These are phyloP conservation scores for Penicillium turbatum DNA, from an alignment of 495 filamentous ascomycete species.

Conservation along the genomic window DNA sequence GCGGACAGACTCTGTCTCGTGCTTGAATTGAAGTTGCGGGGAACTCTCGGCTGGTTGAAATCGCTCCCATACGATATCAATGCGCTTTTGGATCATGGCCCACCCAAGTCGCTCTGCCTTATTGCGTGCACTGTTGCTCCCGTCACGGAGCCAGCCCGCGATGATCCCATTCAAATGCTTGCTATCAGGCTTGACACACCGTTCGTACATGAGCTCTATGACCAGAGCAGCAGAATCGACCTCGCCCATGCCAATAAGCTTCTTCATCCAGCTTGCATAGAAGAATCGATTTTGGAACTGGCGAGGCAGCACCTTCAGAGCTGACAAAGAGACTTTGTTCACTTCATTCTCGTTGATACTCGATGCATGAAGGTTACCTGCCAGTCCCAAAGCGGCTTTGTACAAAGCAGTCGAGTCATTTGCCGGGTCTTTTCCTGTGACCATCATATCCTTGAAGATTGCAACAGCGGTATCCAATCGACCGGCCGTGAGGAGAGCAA, in stretches of 20 bases:
- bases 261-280: slow-evolving; percentile 76
- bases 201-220: slow-evolving; percentile 61
- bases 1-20: slow-evolving; percentile 15
- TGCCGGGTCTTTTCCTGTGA: slow-evolving; percentile 49
- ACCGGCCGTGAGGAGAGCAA: slow-evolving; percentile 56
- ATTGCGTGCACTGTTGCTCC: slow-evolving; percentile 45
- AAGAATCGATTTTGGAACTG: slow-evolving; percentile 72
- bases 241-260: slow-evolving; percentile 68
- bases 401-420: slow-evolving; percentile 50
- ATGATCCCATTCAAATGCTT: slow-evolving; percentile 74
- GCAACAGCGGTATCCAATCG: slow-evolving; percentile 60
- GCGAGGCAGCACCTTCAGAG: slow-evolving; percentile 53
- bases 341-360: slow-evolving; percentile 44
- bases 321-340: slow-evolving; percentile 49
- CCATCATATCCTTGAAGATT: slow-evolving; percentile 83
- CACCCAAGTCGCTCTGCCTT: slow-evolving; percentile 70
- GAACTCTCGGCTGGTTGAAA: slow-evolving; percentile 20
- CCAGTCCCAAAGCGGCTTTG: slow-evolving; percentile 38
- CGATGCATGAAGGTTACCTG: slow-evolving; percentile 45
- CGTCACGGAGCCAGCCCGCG: slow-evolving; percentile 66
- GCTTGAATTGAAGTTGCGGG: slow-evolving; percentile 21
- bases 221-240: slow-evolving; percentile 65
- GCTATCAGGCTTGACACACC: slow-evolving; percentile 58
- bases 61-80: slow-evolving; percentile 52
- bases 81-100: slow-evolving; percentile 67